phyloP scores from a whole-genome alignment of 305 asterid species.

The Fraxinus ornus region DNA sequence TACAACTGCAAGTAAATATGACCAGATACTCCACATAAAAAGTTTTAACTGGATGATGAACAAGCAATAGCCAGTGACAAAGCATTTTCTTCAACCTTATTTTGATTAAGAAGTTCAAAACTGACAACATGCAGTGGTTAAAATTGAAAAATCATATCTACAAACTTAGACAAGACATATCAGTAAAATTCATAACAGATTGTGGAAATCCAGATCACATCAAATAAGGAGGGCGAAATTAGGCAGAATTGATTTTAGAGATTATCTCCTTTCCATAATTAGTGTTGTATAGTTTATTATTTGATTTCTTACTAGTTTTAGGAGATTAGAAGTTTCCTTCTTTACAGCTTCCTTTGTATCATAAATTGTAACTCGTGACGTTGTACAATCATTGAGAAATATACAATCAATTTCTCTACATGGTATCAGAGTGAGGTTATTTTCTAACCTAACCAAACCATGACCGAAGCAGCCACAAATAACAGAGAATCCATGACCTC shows the following conservation, averaged over 20 bases:
- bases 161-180: not conserved
- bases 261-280: not conserved
- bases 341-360: not conserved
- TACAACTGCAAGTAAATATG: not conserved
- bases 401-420: not conserved
- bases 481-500: not conserved
- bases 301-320: not conserved
- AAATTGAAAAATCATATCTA: not conserved
- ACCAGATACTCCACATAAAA: not conserved
- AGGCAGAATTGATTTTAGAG: not conserved
- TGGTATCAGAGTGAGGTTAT: not conserved
- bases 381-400: not conserved
- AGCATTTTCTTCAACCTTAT: not conserved
- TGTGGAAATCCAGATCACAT: not conserved
- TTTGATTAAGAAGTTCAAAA: not conserved
- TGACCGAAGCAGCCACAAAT: not conserved
- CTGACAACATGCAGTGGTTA: not conserved
- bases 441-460: not conserved
- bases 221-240: not conserved
- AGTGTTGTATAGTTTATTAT: not conserved
- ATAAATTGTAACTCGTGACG: not conserved
- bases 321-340: not conserved
- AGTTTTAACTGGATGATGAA: not conserved
- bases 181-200: not conserved
- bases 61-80: not conserved